These are phyloP conservation scores for Chimonanthus salicifolius DNA, from an alignment of 164 flowering plant genomes.

Conservation along the genomic window DNA sequence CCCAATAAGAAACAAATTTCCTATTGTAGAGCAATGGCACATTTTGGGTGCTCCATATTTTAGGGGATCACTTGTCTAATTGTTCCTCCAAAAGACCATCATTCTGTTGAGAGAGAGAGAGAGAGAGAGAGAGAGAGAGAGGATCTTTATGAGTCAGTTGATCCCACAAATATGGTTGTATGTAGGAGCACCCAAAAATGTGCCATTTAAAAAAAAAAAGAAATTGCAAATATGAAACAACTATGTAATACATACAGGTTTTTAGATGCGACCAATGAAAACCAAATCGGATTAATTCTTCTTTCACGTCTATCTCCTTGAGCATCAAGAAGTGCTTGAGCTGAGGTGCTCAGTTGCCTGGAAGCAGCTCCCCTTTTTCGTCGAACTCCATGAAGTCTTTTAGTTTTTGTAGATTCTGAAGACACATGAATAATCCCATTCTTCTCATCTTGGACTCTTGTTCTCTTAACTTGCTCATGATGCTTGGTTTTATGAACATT, in stretches of 20 bases:
- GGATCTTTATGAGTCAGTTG: not conserved
- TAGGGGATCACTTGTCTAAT: no score
- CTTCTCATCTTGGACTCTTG: constrained; percentile 41
- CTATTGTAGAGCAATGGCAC: no score
- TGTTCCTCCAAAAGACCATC: not conserved
- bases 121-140: no score
- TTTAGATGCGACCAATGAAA: constrained; percentile 67
- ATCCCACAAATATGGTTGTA: not conserved
- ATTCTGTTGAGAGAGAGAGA: no score
- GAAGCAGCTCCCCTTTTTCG: constrained; percentile 40
- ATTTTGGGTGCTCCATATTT: no score
- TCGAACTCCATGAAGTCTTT: constrained; percentile 39
- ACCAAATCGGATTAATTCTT: constrained; percentile 75
- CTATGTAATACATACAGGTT: constrained; percentile 54
- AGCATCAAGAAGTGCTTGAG: constrained; percentile 51
- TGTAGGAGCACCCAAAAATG: not conserved
- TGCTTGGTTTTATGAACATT: constrained; percentile 32
- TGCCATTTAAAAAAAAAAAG: no score
- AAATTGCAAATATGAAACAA: constrained; percentile 4
- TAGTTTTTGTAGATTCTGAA: constrained; percentile 45
- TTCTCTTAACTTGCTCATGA: constrained; percentile 39
- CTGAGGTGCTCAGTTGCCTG: constrained; percentile 15
- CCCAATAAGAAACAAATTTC: no score
- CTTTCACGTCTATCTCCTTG: constrained; percentile 29
- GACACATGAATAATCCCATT: constrained; percentile 19